phyloP scores from a whole-genome alignment of 2,329 filamentous ascomycete genomes.

The Xylaria sp. region DNA sequence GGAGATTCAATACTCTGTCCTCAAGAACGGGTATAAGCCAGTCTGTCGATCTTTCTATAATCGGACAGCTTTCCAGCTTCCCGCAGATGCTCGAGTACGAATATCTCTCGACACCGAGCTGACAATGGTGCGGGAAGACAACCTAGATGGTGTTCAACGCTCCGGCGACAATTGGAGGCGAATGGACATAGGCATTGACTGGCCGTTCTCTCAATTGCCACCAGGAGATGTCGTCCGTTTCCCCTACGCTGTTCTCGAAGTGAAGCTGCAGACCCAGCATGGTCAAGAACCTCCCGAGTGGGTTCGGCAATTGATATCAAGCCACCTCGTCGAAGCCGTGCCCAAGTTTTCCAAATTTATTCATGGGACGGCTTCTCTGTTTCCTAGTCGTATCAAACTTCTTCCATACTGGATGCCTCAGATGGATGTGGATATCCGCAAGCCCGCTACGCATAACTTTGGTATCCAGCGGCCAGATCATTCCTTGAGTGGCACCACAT shows the following conservation, averaged over 20 bases:
- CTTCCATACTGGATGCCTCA: slow-evolving; percentile 98
- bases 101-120: slow-evolving; percentile 97
- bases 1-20: slow-evolving; percentile 91
- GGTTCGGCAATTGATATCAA: slow-evolving; percentile 91
- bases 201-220: slow-evolving; percentile 87
- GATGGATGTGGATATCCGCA: slow-evolving; percentile 97
- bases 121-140: slow-evolving; percentile 94
- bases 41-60: slow-evolving; percentile 98
- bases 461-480: slow-evolving; percentile 83
- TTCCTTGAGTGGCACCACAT: slow-evolving; percentile 77
- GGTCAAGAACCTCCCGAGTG: slow-evolving; percentile 95
- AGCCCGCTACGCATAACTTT: slow-evolving; percentile 85
- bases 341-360: slow-evolving; percentile 99
- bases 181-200: slow-evolving; percentile 97
- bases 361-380: slow-evolving; percentile 86
- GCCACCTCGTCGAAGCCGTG: slow-evolving; percentile 96
- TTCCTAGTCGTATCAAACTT: slow-evolving; percentile 85
- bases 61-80: slow-evolving; percentile 95
- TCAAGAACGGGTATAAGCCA: slow-evolving; percentile 84
- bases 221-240: slow-evolving; percentile 86
- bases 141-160: slow-evolving; percentile 78
- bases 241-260: slow-evolving; percentile 94
- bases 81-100: slow-evolving; percentile 92
- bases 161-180: slow-evolving; percentile 91
- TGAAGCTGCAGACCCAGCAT: slow-evolving; percentile 95